Evolutionary conservation across 2,329 filamentous ascomycete species (phyloP), one percentile per base, ranked within the genome.

Genomic region (Lachnum nothofagi): DNA sequence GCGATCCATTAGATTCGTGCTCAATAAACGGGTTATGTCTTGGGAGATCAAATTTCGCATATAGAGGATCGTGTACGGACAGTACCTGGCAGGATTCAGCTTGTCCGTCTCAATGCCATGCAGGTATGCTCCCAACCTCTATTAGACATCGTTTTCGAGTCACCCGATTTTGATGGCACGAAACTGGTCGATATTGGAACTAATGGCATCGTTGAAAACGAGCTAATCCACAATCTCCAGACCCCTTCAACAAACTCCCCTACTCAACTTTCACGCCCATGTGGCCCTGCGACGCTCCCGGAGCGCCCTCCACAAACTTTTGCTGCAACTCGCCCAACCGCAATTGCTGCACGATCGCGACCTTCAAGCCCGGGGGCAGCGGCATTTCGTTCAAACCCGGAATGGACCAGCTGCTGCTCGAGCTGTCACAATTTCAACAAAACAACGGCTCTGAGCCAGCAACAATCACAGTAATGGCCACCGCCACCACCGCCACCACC

Each of bases 21-120:
- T 42, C 53, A 12, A 48, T 47, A 1, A 48, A 42, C 31, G 47
- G 50, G 6, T 19, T 53, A 16, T 53, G 53, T 35, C 42, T 55
- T 16, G 53, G 53, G 6, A 19, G 47, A 29, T 46, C 44, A 7
- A 48, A 48, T 3, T 53, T 49, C 40, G 47, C 42, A 7, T 53
- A 55, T 42, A 44, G 50, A 41, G 53, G 53, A 3, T 50, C 53
- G 16, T 54, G 52, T 25, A 54, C 48, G 9, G 52, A 54, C 34
- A 52, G 47, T 33, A 51, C 42, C 2, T 54, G 52, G 52, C 44
- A n/a, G 5, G 48, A 44, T 35, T 7, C 12, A 14, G 39, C 41
- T 16, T 54, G 52, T 23, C 24, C 52, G 2, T 6, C 44, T 5
- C 16, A 23, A 7, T 54, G 52, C 29, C 48, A 35, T 20, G 8